These are phyloP conservation scores for Paragyromitra xinjiangensis DNA, from an alignment of 495 filamentous ascomycete species.

Conservation along the genomic window DNA sequence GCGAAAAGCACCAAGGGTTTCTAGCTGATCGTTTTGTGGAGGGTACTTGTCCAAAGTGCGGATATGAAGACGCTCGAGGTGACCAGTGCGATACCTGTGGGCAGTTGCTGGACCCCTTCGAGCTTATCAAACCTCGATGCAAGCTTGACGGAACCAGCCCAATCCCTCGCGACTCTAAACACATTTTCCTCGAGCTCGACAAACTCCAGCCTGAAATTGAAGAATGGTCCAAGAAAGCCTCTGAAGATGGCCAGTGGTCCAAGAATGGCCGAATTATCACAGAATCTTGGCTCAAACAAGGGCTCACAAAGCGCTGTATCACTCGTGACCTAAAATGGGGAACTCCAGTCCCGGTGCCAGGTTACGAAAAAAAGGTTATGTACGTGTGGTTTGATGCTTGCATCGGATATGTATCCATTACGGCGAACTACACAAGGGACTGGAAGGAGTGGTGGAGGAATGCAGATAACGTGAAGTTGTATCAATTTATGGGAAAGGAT, in stretches of 20 bases:
- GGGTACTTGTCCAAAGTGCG: constrained; percentile 80
- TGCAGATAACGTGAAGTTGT: constrained; percentile 80
- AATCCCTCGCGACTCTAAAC: constrained; percentile 73
- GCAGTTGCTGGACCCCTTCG: constrained; percentile 77
- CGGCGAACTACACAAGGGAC: constrained; percentile 86
- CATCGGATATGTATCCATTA: constrained; percentile 95
- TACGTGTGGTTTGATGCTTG: constrained; percentile 99
- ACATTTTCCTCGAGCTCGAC: constrained; percentile 81
- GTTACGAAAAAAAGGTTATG: constrained; percentile 82
- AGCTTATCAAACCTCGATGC: constrained; percentile 70
- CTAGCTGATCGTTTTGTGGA: constrained; percentile 94
- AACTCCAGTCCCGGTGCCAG: constrained; percentile 70
- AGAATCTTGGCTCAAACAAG: constrained; percentile 81
- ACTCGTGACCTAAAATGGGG: constrained; percentile 95
- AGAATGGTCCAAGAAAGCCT: constrained; percentile 71
- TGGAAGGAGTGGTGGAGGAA: constrained; percentile 98
- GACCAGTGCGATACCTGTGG: constrained; percentile 90
- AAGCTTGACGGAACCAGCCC: constrained; percentile 86
- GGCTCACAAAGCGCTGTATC: constrained; percentile 83
- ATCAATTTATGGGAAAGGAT: constrained; percentile 99
- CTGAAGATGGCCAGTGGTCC: constrained; percentile 74
- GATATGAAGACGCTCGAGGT: constrained; percentile 81
- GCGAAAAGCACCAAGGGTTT: constrained; percentile 82
- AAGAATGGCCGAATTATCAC: constrained; percentile 77
- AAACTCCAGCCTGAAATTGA: constrained; percentile 77